Base-by-base conservation (phyloP, 2,329 filamentous ascomycete genomes). In the Phialocephala subalpina region DNA sequence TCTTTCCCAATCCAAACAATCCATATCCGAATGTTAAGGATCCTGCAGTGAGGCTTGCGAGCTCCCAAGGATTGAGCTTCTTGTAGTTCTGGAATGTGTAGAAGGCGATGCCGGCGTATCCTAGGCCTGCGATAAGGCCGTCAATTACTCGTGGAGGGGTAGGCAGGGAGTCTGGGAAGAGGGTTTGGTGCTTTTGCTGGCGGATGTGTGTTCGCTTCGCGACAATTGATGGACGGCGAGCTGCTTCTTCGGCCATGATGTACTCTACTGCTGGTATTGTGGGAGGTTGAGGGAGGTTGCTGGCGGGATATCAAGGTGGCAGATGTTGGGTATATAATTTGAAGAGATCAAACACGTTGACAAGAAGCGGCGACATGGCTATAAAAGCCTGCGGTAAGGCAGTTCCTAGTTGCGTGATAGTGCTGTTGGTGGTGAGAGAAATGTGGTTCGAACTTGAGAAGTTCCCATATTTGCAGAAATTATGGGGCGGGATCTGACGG, bases 181-280 rank as follows among this genome's bases (percentile, higher is more conserved):
- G 58, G 20, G 38, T 61, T 22, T 29, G 9, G 35, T 68, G 66
- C 45, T 68, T 58, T 60, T 65, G 63, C 12, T 58, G 58, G 36
- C 66, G 57, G 42, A 66, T 42, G 16, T 68, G 60, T 16, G 63
- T 68, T n/a, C 58, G 66, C 29, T 68, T 68, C 18, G 60, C 47
- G 49, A 64, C 25, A 6, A 68, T 49, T n/a, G 66, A 66, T 22
- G 66, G 63, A 25, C 66, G 63, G 53, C 53, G 49, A 29, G n/a
- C 16, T 2, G 27, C 7, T 29, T 53, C 49, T 27, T 53, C 49
- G 29, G 25, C 49, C 49, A 53, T 53, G 9, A 53, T 53, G 49
- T 5, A 42, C 12, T n/a, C 18, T 53, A 25, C 45, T 18, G 29
- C 3, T 14, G 45, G 2, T 49, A 22, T 47, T 3, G 20, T 29